Conservation (phyloP, 1,139 yeast species). For the Nakaseomyces bracarensis region DNA sequence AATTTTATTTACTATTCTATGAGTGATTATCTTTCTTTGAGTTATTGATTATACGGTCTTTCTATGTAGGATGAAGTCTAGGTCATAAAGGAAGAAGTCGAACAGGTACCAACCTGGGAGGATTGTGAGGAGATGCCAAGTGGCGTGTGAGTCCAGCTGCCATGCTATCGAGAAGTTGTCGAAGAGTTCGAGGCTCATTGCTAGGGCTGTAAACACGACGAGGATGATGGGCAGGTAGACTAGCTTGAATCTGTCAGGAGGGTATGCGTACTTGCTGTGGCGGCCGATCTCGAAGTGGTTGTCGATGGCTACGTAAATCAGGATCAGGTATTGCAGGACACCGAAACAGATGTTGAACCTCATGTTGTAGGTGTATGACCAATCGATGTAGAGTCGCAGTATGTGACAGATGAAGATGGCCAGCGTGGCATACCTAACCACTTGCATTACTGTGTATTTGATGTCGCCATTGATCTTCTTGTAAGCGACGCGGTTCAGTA, state of each 20-base stretch:
- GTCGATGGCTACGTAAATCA: slow-evolving; percentile 12
- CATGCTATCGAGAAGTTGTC: slow-evolving; percentile 73
- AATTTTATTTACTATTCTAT: no score
- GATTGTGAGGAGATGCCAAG: slow-evolving; percentile 82
- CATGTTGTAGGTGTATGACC: slow-evolving; percentile 95
- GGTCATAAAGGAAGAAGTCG: slow-evolving; percentile 33
- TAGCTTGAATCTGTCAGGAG: slow-evolving; percentile 36
- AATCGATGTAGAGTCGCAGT: slow-evolving; percentile 55
- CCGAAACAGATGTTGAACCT: slow-evolving; percentile 78
- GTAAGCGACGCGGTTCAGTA: slow-evolving; percentile 46
- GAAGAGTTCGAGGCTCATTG: slow-evolving; percentile 81
- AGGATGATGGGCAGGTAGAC: slow-evolving; percentile 41
- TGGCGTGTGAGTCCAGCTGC: slow-evolving; percentile 81
- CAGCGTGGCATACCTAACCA: slow-evolving; percentile 35
- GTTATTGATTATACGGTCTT: no score
- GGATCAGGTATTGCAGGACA: slow-evolving; percentile 51
- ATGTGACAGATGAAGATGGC: slow-evolving; percentile 53
- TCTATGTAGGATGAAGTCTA: slow-evolving; percentile 5
- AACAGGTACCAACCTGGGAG: slow-evolving; percentile 43
- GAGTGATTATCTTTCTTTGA: no score
- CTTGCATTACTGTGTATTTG: slow-evolving; percentile 21
- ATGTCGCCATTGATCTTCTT: slow-evolving; percentile 38
- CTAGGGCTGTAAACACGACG: slow-evolving; percentile 49
- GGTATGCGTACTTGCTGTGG: slow-evolving; percentile 12
- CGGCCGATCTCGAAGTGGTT: slow-evolving; percentile 3